phyloP scores from a whole-genome alignment of 768 basidiomycete species.

The Leccinum variicolor region DNA sequence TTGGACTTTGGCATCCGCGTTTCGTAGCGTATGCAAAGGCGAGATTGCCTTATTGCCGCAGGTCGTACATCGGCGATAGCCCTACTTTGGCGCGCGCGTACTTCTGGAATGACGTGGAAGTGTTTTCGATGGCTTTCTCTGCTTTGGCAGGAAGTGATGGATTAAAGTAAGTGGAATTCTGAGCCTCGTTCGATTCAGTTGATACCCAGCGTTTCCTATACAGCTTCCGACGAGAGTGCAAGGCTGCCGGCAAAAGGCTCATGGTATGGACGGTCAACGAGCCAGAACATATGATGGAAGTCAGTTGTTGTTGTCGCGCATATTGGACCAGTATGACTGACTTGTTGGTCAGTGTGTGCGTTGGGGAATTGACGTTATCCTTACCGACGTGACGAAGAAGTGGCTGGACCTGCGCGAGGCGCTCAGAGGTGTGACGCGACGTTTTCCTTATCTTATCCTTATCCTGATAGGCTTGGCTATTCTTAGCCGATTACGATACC shows the following conservation, averaged over 20 bases:
- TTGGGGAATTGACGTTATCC: conserved; percentile 76
- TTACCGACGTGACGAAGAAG: conserved; percentile 70
- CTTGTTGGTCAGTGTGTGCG: conserved; percentile 49
- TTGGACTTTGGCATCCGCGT: conserved; percentile 89
- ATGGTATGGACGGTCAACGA: conserved; percentile 98
- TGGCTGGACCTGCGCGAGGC: conserved; percentile 64
- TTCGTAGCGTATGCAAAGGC: conserved; percentile 77
- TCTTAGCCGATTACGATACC: conserved; percentile 63
- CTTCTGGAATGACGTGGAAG: conserved; percentile 86
- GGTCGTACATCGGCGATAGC: conserved; percentile 81
- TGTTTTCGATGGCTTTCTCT: conserved; percentile 82
- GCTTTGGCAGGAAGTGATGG: conserved; percentile 73
- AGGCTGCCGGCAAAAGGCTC: conserved; percentile 71
- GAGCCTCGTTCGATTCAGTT: not conserved
- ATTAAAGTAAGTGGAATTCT: conserved; percentile 44
- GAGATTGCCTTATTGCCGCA: conserved; percentile 75
- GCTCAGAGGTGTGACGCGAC: conserved; percentile 46
- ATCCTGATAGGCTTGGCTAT: not conserved
- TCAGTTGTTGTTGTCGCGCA: conserved; percentile 28
- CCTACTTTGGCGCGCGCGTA: conserved; percentile 72
- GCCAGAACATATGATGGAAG: conserved; percentile 88
- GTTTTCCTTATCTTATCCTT: not conserved
- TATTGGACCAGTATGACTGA: not conserved
- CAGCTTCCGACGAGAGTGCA: conserved; percentile 82
- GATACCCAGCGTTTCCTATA: conserved; percentile 5